These are phyloP conservation scores for Linum usitatissimum DNA, from an alignment of 345 rosid genomes.

Conservation along the genomic window DNA sequence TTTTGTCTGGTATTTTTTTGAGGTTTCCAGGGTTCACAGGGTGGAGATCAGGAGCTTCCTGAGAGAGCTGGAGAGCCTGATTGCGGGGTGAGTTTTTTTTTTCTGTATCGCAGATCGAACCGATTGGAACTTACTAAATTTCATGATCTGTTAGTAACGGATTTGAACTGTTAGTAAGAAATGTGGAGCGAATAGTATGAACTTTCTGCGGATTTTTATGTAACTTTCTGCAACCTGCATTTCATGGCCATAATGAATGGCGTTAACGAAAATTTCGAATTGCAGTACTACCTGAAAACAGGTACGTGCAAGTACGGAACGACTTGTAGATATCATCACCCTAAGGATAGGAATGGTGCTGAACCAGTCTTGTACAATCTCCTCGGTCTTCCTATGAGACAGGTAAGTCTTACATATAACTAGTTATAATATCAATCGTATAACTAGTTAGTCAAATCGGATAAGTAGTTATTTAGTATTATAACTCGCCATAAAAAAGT, in stretches of 20 bases:
- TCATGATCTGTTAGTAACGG: no score
- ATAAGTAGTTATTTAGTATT: no score
- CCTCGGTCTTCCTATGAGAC: slow-evolving; percentile 70
- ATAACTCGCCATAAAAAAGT: no score
- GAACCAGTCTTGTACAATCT: slow-evolving; percentile 57
- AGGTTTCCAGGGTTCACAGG: slow-evolving; percentile 26
- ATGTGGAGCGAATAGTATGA: no score
- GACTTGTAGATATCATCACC: slow-evolving; percentile 80
- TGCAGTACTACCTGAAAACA: slow-evolving; percentile 69
- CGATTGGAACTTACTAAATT: no score
- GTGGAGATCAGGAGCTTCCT: slow-evolving; percentile 46
- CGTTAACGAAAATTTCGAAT: not conserved
- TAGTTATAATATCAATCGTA: no score
- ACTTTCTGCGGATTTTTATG: no score
- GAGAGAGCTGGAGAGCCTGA: slow-evolving; percentile 67
- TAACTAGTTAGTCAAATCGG: no score
- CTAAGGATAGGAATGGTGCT: slow-evolving; percentile 81
- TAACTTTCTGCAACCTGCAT: no score
- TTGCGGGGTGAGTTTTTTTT: slow-evolving; percentile 41
- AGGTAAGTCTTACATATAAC: slow-evolving; percentile 22
- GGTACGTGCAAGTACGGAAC: slow-evolving; percentile 80
- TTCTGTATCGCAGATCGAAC: no score
- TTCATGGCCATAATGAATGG: no score
- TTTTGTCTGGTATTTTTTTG: slow-evolving; percentile 5
- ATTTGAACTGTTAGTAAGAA: no score